Percentiles rank a stretch among this genome's conserved stretches.
phyloP scores from a whole-genome alignment of 1,139 yeast species.

The Yamadazyma sp. region DNA sequence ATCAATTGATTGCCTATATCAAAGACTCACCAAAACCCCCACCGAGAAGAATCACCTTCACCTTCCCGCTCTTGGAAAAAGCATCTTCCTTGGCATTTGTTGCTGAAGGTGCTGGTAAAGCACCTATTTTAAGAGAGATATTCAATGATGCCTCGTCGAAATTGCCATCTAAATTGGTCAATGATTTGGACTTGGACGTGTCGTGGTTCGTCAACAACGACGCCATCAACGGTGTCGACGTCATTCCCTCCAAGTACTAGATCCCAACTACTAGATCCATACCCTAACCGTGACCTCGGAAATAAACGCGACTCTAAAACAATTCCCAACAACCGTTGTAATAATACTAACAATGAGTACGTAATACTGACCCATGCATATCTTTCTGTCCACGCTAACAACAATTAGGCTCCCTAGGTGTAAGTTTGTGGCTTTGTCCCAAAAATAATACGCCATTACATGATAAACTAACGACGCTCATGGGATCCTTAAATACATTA shows the following conservation, averaged over 20 bases:
- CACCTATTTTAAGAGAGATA: conserved; percentile 67
- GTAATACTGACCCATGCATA: background rate
- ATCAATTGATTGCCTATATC: conserved; percentile 41
- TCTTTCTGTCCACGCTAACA: background rate
- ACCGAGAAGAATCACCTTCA: conserved; percentile 71
- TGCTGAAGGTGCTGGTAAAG: conserved; percentile 87
- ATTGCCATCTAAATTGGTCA: conserved; percentile 78
- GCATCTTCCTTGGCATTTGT: conserved; percentile 72
- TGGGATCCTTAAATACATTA: conserved; percentile 63
- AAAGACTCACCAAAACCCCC: conserved; percentile 77
- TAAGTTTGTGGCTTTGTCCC: conserved; percentile 80
- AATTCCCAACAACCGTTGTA: too few species aligned
- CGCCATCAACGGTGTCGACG: conserved; percentile 67
- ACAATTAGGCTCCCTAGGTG: conserved; percentile 29
- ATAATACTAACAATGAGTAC: conserved; percentile 18
- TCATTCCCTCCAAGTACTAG: conserved; percentile 47
- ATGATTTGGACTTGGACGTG: conserved; percentile 49
- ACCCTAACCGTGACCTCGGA: too few species aligned
- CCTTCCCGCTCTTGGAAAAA: conserved; percentile 59
- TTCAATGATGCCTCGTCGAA: conserved; percentile 51
- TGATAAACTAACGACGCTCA: conserved; percentile 60
- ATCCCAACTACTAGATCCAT: too few species aligned
- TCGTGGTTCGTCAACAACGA: conserved; percentile 80
- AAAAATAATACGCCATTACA: conserved; percentile 50
- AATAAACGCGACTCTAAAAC: too few species aligned